Evolutionary conservation across 108 stramenopile genomes (phyloP), one percentile per base, ranked within the genome.

Genomic region (Nannochloropsis gaditana): DNA sequence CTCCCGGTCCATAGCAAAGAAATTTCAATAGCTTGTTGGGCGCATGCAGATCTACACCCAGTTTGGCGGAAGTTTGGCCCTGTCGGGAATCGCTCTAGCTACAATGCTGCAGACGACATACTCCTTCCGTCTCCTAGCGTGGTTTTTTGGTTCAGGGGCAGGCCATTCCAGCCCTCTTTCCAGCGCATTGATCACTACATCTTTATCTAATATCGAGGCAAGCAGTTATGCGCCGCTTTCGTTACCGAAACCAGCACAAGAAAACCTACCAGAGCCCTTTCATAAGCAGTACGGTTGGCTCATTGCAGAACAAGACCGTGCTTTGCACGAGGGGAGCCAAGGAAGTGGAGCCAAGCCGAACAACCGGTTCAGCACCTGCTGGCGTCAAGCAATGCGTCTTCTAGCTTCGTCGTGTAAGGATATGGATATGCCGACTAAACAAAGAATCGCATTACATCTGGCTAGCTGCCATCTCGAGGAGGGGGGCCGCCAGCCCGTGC

Each of bases 391-490:
- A 73, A 73, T 73, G 59, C 19, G 59, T 15, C 8, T 73, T n/a
- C 59, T 73, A 15, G 15, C 59, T 73, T 73, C 59, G 15, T 73
- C 59, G 6, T 73, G 59, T n/a, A 73, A 73, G 59, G 59, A 73
- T n/a, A 73, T 73, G 59, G 59, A 73, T n/a, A 73, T 73, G 59
- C 59, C 59, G n/a, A 73, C 59, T 73, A 73, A 73, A n/a, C 59
- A 73, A 73, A 73, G 59, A n/a, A n/a, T 73, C 15, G 59, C 59
- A 73, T 73, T 73, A n/a, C 59, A 73, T n/a, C 59, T 73, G 59
- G 59, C 59, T n/a, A 73, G 59, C n/a, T 73, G 59, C 59, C 59
- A 73, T 73, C 59, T 73, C 19, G 59, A 73, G 59, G 59, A 73
- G n/a, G 59, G 59, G 59, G 59, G 59, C 19, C 59, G 59, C 4